phyloP scores from a whole-genome alignment of 75 land plant species.

The Cunninghamia lanceolata region DNA sequence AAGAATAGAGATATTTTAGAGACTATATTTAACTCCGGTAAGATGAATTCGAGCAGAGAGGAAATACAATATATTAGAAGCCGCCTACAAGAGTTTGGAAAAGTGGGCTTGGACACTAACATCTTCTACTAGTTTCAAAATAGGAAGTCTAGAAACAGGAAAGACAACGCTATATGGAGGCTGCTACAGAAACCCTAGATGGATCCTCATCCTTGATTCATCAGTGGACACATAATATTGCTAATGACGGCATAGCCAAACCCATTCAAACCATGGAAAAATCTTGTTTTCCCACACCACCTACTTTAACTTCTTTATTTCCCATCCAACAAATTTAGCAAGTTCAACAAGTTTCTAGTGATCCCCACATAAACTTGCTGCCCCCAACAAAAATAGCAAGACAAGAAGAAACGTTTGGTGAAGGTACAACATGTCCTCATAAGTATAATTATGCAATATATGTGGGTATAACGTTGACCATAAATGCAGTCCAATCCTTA shows the following conservation, averaged over 20 bases:
- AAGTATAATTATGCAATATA: background rate
- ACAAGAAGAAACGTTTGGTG: background rate
- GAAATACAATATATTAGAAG: constrained; percentile 56
- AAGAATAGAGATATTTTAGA: constrained; percentile 68
- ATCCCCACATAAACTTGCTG: background rate
- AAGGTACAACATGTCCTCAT: too few species aligned
- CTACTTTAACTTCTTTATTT: background rate
- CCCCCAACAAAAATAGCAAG: background rate
- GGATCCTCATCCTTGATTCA: background rate
- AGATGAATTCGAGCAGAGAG: constrained; percentile 57
- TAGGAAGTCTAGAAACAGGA: constrained; percentile 64
- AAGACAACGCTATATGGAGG: constrained; percentile 51
- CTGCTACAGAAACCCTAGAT: background rate
- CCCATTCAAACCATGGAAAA: background rate
- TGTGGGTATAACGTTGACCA: too few species aligned
- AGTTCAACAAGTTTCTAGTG: background rate
- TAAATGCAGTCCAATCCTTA: too few species aligned
- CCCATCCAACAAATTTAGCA: background rate
- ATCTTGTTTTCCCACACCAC: background rate
- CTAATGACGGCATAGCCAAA: background rate
- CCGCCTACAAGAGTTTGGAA: constrained; percentile 55
- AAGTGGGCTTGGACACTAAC: constrained; percentile 69
- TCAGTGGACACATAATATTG: background rate
- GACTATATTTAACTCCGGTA: constrained; percentile 65
- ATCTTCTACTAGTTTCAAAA: constrained; percentile 91